phyloP scores from a whole-genome alignment of 352 stramenopile species.

The Phytopythium vexans region DNA sequence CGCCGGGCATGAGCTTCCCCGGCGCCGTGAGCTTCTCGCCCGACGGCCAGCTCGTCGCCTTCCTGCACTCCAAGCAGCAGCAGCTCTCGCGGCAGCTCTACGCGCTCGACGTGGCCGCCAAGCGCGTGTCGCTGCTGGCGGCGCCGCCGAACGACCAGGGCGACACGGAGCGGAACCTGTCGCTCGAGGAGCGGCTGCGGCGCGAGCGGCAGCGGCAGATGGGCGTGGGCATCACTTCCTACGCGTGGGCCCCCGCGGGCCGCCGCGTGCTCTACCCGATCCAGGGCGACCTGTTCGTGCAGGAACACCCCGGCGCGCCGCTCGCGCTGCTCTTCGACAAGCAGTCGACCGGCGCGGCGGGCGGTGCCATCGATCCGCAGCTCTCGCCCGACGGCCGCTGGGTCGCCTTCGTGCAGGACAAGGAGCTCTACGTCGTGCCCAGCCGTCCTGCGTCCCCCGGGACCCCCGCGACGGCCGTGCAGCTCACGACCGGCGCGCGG shows the following conservation, averaged over 20 bases:
- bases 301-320: slow-evolving; percentile 77
- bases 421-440: slow-evolving; percentile 92
- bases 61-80: slow-evolving; percentile 80
- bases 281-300: slow-evolving; percentile 92
- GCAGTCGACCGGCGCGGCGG: slow-evolving; percentile 52
- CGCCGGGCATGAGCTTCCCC: slow-evolving; percentile 76
- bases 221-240: slow-evolving; percentile 91
- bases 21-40: slow-evolving; percentile 84
- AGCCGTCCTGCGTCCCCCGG: slow-evolving; percentile 34
- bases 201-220: slow-evolving; percentile 89
- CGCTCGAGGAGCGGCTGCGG: slow-evolving; percentile 89
- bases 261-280: slow-evolving; percentile 89
- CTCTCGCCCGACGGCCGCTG: slow-evolving; percentile 89
- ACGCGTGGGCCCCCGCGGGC: slow-evolving; percentile 71
- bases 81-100: slow-evolving; percentile 84
- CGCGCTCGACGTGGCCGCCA: slow-evolving; percentile 62
- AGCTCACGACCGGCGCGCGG: slow-evolving; percentile 77
- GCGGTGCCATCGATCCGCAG: slow-evolving; percentile 92
- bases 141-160: slow-evolving; percentile 40
- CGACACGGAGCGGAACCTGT: slow-evolving; percentile 85
- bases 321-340: slow-evolving; percentile 89
- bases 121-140: slow-evolving; percentile 56
- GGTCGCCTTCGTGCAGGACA: slow-evolving; percentile 93
- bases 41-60: slow-evolving; percentile 79
- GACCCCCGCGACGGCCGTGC: slow-evolving; percentile 37